Conservation (phyloP, 2,329 filamentous ascomycete genomes). For the Aspergillus sclerotialis region DNA sequence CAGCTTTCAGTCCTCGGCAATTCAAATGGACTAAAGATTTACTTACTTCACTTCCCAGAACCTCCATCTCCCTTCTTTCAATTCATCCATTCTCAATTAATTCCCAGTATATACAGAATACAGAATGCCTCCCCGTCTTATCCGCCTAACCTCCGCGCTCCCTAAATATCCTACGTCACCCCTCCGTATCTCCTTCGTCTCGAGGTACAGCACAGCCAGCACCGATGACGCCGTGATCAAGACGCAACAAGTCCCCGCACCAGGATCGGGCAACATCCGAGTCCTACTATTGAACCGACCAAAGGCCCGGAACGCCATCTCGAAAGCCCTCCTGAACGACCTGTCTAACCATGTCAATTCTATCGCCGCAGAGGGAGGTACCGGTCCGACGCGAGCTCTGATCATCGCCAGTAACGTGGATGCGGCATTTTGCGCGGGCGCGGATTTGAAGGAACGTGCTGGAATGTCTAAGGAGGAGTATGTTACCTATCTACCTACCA, state of each 20-base stretch:
- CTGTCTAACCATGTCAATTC: slow-evolving; percentile 66
- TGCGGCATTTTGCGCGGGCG: slow-evolving; percentile 83
- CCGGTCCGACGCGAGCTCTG: slow-evolving; percentile 65
- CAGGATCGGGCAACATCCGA: slow-evolving; percentile 75
- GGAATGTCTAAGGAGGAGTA: slow-evolving; percentile 74
- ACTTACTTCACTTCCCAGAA: too few relatives aligned
- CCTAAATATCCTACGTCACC: slow-evolving; percentile 11
- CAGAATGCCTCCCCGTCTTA: slow-evolving; percentile 26
- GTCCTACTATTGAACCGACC: slow-evolving; percentile 84
- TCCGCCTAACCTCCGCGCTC: slow-evolving; percentile 17
- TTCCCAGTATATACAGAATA: slow-evolving; percentile 4
- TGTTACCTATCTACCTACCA: slow-evolving; percentile 17
- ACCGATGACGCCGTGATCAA: slow-evolving; percentile 46
- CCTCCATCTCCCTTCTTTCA: slow-evolving; percentile 3
- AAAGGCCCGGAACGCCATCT: slow-evolving; percentile 83
- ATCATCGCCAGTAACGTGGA: slow-evolving; percentile 82
- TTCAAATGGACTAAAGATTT: too few relatives aligned
- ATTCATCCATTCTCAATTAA: slow-evolving; percentile 1
- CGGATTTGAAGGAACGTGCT: slow-evolving; percentile 83
- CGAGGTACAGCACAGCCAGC: slow-evolving; percentile 28
- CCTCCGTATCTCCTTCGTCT: slow-evolving; percentile 23
- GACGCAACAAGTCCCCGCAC: slow-evolving; percentile 67
- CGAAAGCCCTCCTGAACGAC: slow-evolving; percentile 63
- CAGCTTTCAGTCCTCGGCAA: slow-evolving; percentile 5
- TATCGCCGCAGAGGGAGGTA: slow-evolving; percentile 55